Conservation (phyloP, 1,139 yeast species). For the Nakaseomyces delphensis region DNA sequence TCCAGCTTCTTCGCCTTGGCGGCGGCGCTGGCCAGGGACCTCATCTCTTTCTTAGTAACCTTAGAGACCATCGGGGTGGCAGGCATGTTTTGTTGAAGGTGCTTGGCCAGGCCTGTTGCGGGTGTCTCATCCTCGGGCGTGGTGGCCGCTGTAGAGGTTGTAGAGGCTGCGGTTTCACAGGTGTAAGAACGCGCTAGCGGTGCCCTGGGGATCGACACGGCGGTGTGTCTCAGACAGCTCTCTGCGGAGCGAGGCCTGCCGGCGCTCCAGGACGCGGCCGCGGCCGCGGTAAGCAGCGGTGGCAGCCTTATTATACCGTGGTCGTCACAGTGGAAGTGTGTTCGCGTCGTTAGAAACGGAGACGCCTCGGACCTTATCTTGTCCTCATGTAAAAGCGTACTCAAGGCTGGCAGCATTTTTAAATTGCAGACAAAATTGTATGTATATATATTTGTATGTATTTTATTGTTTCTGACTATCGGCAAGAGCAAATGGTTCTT, state of each 20-base stretch:
- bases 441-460: background rate
- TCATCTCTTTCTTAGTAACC: constrained; percentile 1
- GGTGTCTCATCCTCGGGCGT: too few species aligned
- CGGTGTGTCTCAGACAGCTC: constrained; percentile 22
- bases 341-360: constrained; percentile 9
- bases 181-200: background rate
- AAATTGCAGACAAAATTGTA: too few species aligned
- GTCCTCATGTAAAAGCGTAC: constrained; percentile 10
- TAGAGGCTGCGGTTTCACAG: background rate
- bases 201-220: background rate
- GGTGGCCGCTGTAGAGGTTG: constrained; percentile 2
- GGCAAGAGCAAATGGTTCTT: too few species aligned
- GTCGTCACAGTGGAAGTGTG: constrained; percentile 12
- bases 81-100: background rate
- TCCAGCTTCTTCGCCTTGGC: constrained; percentile 5
- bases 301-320: constrained; percentile 10
- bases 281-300: constrained; percentile 1
- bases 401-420: constrained; percentile 14
- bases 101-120: too few species aligned
- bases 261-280: constrained; percentile 2
- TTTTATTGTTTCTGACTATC: background rate
- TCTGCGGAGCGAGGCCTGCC: constrained; percentile 22
- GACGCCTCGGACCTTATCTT: constrained; percentile 12
- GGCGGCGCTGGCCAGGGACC: background rate
- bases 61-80: constrained; percentile 1